Conservation (phyloP, 495 filamentous ascomycete species). For the Penicillium ochrochloron region DNA sequence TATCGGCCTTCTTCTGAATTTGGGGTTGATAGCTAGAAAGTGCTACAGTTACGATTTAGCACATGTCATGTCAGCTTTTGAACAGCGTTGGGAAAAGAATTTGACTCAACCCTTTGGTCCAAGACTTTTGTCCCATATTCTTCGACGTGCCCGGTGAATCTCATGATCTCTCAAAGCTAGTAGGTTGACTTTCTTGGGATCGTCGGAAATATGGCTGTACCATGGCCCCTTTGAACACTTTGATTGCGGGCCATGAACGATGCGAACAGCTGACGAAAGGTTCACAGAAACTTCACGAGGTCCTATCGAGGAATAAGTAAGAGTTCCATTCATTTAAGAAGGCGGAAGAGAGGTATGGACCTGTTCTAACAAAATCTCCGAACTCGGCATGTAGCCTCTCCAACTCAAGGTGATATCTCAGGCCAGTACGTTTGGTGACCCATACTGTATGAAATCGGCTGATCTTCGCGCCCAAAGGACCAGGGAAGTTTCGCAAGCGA, state of each 20-base stretch:
- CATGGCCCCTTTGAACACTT: constrained; percentile 37
- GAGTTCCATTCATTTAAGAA: neutral
- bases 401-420: constrained; percentile 42
- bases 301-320: constrained; percentile 8
- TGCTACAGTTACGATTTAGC: neutral
- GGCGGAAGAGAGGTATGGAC: constrained; percentile 9
- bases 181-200: constrained; percentile 26
- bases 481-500: constrained; percentile 49
- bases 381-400: constrained; percentile 33
- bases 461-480: constrained; percentile 46
- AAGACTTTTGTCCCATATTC: constrained; percentile 43
- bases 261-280: constrained; percentile 27
- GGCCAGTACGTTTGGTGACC: constrained; percentile 34
- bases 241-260: constrained; percentile 30
- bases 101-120: constrained; percentile 27
- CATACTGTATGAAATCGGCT: constrained; percentile 42
- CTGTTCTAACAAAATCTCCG: constrained; percentile 40
- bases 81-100: neutral
- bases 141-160: constrained; percentile 40
- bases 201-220: constrained; percentile 39
- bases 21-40: constrained; percentile 20
- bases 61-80: neutral
- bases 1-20: constrained; percentile 19
- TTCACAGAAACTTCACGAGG: constrained; percentile 44
- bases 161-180: constrained; percentile 35